These are phyloP conservation scores for Yamagishiella unicocca DNA, from an alignment of 139 green algal species.

Conservation along the genomic window DNA sequence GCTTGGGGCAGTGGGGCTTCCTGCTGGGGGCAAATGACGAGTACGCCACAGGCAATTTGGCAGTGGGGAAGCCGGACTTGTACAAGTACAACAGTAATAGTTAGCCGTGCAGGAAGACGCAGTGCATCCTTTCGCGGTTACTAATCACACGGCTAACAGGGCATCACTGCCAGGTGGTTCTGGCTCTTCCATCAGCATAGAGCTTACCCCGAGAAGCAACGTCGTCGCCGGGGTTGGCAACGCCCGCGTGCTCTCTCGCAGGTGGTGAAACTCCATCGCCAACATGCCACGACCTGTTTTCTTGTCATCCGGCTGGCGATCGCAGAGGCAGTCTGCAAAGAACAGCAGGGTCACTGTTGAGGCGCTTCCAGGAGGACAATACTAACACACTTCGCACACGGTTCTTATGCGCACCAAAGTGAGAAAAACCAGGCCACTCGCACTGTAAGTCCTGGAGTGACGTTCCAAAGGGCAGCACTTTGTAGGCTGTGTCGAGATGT, in stretches of 20 bases:
- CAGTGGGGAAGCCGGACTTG: neutral
- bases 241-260: neutral
- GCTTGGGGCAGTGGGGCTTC: neutral
- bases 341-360: neutral
- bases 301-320: neutral
- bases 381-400: neutral
- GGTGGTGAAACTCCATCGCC: constrained; percentile 41
- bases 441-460: neutral
- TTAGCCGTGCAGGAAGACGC: neutral
- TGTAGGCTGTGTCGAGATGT: neutral
- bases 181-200: neutral
- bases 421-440: constrained; percentile 23
- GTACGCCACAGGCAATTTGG: neutral
- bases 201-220: neutral
- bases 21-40: neutral
- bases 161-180: too few relatives aligned
- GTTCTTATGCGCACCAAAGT: neutral
- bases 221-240: neutral
- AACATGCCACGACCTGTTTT: constrained; percentile 22
- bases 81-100: neutral
- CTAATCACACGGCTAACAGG: too few relatives aligned
- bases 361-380: neutral
- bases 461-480: constrained; percentile 28
- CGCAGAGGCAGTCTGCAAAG: constrained; percentile 9
- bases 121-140: too few relatives aligned